Percentiles rank a stretch among this genome's conserved stretches.
These are phyloP conservation scores for Schizosaccharomyces versatilis DNA, from an alignment of 1,139 yeast species.

Conservation along the genomic window DNA sequence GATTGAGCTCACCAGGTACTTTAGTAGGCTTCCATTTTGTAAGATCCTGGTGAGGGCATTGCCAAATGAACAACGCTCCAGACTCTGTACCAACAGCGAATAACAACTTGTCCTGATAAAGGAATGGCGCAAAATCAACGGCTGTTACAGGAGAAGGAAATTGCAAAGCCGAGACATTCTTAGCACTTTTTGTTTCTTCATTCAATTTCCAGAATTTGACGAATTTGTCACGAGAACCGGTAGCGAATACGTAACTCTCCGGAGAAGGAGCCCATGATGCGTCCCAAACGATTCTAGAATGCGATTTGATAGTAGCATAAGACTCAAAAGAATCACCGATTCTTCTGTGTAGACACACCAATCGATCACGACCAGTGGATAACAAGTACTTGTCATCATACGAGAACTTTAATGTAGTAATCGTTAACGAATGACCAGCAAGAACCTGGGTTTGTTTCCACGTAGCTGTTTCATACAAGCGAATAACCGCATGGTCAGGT, in stretches of 20 bases:
- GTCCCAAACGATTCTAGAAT: conserved; percentile 86
- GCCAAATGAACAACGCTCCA: background rate
- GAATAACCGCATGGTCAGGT: conserved; percentile 61
- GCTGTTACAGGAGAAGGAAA: conserved; percentile 3
- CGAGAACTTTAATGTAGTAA: conserved; percentile 63
- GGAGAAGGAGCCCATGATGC: conserved; percentile 23
- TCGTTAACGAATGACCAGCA: conserved; percentile 56
- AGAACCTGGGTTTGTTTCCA: conserved; percentile 36
- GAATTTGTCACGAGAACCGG: conserved; percentile 72
- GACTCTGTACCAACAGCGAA: background rate
- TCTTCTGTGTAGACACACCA: conserved; percentile 55
- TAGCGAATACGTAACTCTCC: conserved; percentile 30
- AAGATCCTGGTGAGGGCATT: background rate
- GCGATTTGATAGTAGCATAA: conserved; percentile 39
- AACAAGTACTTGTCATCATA: conserved; percentile 43
- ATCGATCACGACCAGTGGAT: conserved; percentile 80
- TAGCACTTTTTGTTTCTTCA: conserved; percentile 13
- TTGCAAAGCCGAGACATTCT: conserved; percentile 13
- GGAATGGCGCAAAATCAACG: background rate
- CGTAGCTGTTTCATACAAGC: conserved; percentile 44
- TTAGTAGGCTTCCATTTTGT: background rate
- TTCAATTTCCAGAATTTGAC: conserved; percentile 45
- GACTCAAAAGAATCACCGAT: conserved; percentile 22
- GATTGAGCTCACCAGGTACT: background rate
- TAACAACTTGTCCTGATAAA: background rate